These are phyloP conservation scores for Aureobasidium sp. DNA, from an alignment of 2,329 filamentous ascomycete genomes.

Conservation along the genomic window DNA sequence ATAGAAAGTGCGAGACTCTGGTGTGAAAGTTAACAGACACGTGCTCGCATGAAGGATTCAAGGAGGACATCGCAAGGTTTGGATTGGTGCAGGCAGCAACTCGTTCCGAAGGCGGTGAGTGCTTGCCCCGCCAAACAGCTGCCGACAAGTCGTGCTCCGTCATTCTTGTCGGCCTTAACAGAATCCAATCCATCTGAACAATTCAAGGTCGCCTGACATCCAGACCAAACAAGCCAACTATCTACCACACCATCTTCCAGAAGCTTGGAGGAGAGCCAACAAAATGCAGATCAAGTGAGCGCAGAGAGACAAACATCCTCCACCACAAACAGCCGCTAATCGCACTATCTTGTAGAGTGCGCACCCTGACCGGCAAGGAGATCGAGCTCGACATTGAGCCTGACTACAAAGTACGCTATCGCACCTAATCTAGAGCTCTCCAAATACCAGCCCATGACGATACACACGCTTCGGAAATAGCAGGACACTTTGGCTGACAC, in stretches of 20 bases:
- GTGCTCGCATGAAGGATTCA: neutral
- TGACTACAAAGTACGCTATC: conserved; percentile 69
- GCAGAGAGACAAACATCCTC: neutral
- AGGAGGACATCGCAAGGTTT: neutral
- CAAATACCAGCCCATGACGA: neutral
- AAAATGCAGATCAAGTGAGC: conserved; percentile 17
- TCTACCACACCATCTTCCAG: neutral
- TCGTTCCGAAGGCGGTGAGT: conserved; percentile 8
- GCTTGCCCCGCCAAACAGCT: conserved; percentile 4
- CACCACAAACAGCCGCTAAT: conserved; percentile 4
- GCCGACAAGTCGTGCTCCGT: neutral
- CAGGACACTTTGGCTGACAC: neutral
- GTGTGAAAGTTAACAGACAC: neutral
- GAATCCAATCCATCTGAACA: neutral
- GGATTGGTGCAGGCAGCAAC: neutral
- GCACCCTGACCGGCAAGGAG: conserved; percentile 96
- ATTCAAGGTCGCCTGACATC: neutral
- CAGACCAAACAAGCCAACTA: neutral
- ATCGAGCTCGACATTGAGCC: conserved; percentile 97
- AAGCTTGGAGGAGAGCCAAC: neutral
- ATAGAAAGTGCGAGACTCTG: neutral
- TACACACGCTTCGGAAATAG: neutral
- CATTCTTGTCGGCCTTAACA: neutral
- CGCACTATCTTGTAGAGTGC: conserved; percentile 54
- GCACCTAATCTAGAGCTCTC: neutral